phyloP scores from a whole-genome alignment of 2,329 filamentous ascomycete genomes.

The Verticillium zaregamsianum region DNA sequence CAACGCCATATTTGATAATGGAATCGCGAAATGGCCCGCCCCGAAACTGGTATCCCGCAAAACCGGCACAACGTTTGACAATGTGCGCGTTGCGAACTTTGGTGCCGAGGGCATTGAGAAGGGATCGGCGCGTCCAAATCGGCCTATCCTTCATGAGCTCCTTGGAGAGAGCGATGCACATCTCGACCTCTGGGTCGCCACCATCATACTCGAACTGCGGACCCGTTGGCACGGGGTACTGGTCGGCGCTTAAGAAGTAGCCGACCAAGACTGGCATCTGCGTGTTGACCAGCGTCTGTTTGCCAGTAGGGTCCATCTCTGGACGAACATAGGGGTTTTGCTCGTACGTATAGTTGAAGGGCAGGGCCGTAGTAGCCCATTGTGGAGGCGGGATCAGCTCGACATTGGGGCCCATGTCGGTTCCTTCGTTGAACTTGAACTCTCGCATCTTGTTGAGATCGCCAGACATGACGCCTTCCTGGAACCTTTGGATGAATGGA shows the following conservation, averaged over 20 bases:
- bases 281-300: conserved; percentile 50
- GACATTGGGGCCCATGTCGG: conserved; percentile 50
- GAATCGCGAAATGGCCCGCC: conserved; percentile 90
- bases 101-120: conserved; percentile 66
- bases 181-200: conserved; percentile 57
- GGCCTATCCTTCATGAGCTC: conserved; percentile 68
- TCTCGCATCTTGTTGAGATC: conserved; percentile 46
- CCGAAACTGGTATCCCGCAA: conserved; percentile 87
- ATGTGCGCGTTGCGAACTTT: conserved; percentile 48
- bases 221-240: conserved; percentile 57
- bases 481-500: conserved; percentile 66
- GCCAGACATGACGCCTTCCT: conserved; percentile 66
- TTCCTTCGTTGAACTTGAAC: conserved; percentile 59
- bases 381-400: conserved; percentile 76
- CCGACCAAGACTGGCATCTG: conserved; percentile 55
- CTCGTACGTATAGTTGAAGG: conserved; percentile 76
- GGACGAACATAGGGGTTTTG: conserved; percentile 77
- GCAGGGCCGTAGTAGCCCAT: conserved; percentile 70
- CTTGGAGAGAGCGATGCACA: conserved; percentile 60
- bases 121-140: conserved; percentile 79
- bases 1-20: conserved; percentile 78
- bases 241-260: conserved; percentile 55
- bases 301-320: conserved; percentile 51
- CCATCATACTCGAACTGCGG: conserved; percentile 58
- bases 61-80: conserved; percentile 73